Evolutionary conservation across 106 monocot genomes (phyloP).

Genomic region (Allium fistulosum): DNA sequence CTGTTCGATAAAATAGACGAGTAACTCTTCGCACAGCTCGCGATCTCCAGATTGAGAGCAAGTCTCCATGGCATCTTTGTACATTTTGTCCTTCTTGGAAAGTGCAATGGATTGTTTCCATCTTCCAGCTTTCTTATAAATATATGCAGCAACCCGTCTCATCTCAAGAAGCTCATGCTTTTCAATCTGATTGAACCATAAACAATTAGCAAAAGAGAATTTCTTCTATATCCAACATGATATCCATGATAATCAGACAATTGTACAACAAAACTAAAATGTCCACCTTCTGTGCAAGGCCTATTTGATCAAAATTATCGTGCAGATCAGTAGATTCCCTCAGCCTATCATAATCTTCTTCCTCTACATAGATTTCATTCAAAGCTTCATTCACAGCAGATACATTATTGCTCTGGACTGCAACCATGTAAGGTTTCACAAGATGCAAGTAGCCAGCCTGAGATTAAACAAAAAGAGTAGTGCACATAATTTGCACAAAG

Average conservation of each 20-base stretch:
- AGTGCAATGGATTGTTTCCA: conserved; percentile 97
- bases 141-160: conserved; percentile 90
- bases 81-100: conserved; percentile 89
- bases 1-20: conserved; percentile 94
- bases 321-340: conserved; percentile 94
- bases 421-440: conserved; percentile 94
- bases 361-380: conserved; percentile 98
- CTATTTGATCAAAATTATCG: conserved; percentile 94
- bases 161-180: conserved; percentile 96
- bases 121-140: conserved; percentile 98
- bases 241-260: not conserved
- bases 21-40: conserved; percentile 85
- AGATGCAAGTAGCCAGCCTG: conserved; percentile 87
- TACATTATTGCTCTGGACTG: conserved; percentile 93
- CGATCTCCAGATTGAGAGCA: conserved; percentile 92
- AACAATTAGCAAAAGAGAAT: not conserved
- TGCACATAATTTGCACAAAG: not conserved
- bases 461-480: conserved; percentile 4
- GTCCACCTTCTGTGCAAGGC: conserved; percentile 89
- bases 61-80: conserved; percentile 95
- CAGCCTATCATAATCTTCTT: conserved; percentile 85
- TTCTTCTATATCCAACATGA: not conserved
- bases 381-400: conserved; percentile 95
- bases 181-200: conserved; percentile 37
- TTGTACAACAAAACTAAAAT: not conserved